Conservation (phyloP, 345 rosid species). For the Noccaea caerulescens region DNA sequence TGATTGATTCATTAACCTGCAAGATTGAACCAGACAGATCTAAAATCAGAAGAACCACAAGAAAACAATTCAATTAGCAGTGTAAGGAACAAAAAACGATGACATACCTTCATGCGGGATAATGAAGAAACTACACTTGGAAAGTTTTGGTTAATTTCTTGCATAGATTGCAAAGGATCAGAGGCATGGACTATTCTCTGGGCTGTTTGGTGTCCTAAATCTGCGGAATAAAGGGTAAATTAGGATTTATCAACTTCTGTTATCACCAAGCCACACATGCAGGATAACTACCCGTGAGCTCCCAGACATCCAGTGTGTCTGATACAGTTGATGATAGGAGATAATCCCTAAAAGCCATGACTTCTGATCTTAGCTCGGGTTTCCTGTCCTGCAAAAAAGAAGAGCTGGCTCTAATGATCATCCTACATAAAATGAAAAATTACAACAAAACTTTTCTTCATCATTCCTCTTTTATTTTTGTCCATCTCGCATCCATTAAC, state of each 20-base stretch:
- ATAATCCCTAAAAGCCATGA: constrained; percentile 93
- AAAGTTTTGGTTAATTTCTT: constrained; percentile 95
- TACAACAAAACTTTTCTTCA: neutral
- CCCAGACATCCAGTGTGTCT: constrained; percentile 98
- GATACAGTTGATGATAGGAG: constrained; percentile 87
- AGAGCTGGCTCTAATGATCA: constrained; percentile 26
- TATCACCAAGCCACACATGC: constrained; percentile 24
- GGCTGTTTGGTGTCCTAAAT: constrained; percentile 98
- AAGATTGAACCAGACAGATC: constrained; percentile 26
- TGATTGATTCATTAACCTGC: constrained; percentile 87
- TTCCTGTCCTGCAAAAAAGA: constrained; percentile 71
- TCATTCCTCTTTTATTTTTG: constrained; percentile 10
- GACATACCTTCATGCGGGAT: constrained; percentile 91
- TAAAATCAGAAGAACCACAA: constrained; percentile 22
- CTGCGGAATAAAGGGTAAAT: constrained; percentile 52
- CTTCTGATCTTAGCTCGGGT: constrained; percentile 86
- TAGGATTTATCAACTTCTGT: constrained; percentile 27
- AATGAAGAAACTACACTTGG: constrained; percentile 94
- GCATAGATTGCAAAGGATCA: constrained; percentile 95
- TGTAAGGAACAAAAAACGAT: constrained; percentile 17
- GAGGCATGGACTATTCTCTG: constrained; percentile 96
- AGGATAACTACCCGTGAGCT: constrained; percentile 75
- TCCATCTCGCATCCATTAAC: constrained; percentile 20
- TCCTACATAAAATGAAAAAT: constrained; percentile 25
- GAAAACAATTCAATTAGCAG: constrained; percentile 25